Conservation (phyloP, 257 asterid species). For the Nicotiana tabacum region DNA sequence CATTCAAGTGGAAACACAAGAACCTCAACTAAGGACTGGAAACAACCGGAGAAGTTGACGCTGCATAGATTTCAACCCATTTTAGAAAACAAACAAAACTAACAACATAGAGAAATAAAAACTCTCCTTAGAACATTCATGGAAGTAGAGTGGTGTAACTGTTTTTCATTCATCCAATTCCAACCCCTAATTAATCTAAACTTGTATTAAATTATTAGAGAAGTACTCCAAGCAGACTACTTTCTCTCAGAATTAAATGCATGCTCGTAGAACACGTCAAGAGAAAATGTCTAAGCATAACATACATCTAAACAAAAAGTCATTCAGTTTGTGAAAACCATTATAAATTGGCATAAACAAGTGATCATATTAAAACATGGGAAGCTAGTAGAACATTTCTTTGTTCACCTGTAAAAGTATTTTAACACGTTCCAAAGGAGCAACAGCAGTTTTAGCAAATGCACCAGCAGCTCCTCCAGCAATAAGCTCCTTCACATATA, state of each 20-base stretch:
- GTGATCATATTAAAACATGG: neutral
- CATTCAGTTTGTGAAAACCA: neutral
- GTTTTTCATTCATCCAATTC: neutral
- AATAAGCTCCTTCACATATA: constrained; percentile 85
- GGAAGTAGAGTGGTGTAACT: neutral
- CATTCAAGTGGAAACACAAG: neutral
- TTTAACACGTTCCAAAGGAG: constrained; percentile 87
- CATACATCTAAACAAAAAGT: neutral
- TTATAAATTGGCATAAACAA: neutral
- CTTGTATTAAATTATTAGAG: no score
- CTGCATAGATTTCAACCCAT: neutral
- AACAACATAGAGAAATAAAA: neutral
- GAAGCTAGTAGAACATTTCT: neutral
- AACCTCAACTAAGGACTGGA: neutral
- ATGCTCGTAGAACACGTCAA: neutral
- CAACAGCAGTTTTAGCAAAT: constrained; percentile 84
- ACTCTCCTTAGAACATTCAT: neutral
- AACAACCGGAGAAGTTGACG: neutral
- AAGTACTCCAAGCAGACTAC: neutral
- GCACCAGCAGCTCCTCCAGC: constrained; percentile 99
- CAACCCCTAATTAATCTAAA: no score
- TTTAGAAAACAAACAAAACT: neutral
- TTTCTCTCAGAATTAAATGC: neutral
- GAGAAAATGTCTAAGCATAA: neutral
- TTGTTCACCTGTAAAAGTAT: constrained; percentile 88